Base-by-base conservation (phyloP, 164 flowering plant genomes). In the Dillenia turbinata region DNA sequence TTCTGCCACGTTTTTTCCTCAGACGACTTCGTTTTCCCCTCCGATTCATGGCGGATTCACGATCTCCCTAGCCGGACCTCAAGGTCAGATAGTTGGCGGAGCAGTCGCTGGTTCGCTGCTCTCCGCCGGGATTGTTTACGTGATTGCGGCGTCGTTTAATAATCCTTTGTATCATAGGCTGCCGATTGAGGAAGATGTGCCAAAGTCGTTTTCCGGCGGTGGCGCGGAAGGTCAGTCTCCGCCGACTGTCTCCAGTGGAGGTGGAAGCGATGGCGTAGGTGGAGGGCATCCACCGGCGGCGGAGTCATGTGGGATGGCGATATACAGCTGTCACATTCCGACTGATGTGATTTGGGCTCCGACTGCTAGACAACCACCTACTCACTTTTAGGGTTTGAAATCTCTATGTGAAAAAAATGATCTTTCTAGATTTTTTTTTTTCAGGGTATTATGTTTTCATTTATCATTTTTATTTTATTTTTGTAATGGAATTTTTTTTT, bases 51-150 rank as follows among this genome's bases (percentile, higher is more conserved):
- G 66, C 49, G 56, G 59, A 24, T 79, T 86, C 68, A 56, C 86
- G 11, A 73, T 86, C 22, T 78, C 88, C 0, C 69, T 86, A 6
- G 81, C 88, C 4, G 85, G 86, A 12, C 88, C 91, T 8, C 91
- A 86, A 67, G 91, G 91, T 11, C 91, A 86, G 78, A 70, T 86
- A 60, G 73, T 81, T 10, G 91, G 91, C 0, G 91, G 91, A 0
- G 19, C 64, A 6, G 91, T 86, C 0, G 81, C 75, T 6, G 88
- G 86, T 0, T 47, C 81, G 0, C 60, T 86, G 11, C 26, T 78
- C 0, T 67, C 88, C 0, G 83, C 81, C 0, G 82, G 85, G 44
- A 71, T 85, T 0, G 81, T 83, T 2, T 82, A 56, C 57, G 62
- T 86, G 9, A 55, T 83, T 5, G 85, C 85, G 4, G 85, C 86